phyloP scores from a whole-genome alignment of 306 rosid genomes.

The Vigna angularis region DNA sequence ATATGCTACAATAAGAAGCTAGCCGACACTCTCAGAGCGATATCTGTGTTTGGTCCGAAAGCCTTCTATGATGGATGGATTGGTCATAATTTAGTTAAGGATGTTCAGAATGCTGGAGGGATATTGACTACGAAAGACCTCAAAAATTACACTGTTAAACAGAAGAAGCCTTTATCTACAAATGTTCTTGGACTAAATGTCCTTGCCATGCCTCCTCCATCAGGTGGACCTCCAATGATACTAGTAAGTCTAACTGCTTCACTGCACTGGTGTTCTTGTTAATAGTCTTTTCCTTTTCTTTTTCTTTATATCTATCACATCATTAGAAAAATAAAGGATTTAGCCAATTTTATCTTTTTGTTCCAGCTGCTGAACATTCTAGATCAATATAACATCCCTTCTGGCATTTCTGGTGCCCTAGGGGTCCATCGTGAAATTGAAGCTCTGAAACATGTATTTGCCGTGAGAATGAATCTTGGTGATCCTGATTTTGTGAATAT shows the following conservation, averaged over 20 bases:
- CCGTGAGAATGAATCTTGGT: conserved; percentile 84
- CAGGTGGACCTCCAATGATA: conserved; percentile 84
- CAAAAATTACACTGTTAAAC: conserved; percentile 56
- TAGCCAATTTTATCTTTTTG: conserved; percentile 34
- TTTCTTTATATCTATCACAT: not conserved
- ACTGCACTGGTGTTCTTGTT: not conserved
- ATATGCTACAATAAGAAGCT: conserved; percentile 62
- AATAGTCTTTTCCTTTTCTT: not conserved
- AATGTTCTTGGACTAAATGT: conserved; percentile 61
- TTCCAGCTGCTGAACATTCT: conserved; percentile 83
- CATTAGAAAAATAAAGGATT: not conserved
- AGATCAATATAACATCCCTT: conserved; percentile 64
- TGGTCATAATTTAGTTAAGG: conserved; percentile 68
- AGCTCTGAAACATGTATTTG: conserved; percentile 78
- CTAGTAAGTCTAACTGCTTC: conserved; percentile 54
- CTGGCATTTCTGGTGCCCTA: conserved; percentile 70
- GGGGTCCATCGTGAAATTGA: conserved; percentile 79
- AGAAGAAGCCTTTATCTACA: conserved; percentile 54
- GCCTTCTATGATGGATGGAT: conserved; percentile 68
- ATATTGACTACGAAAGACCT: conserved; percentile 67
- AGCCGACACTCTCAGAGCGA: conserved; percentile 57
- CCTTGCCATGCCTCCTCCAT: conserved; percentile 87
- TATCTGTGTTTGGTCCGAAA: conserved; percentile 60
- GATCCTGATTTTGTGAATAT: conserved; percentile 80
- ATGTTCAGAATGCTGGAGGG: conserved; percentile 76